Percentiles rank a stretch among this genome's conserved stretches.
Evolutionary conservation across 352 stramenopile genomes (phyloP).

Genomic region (Peronospora farinosa): DNA sequence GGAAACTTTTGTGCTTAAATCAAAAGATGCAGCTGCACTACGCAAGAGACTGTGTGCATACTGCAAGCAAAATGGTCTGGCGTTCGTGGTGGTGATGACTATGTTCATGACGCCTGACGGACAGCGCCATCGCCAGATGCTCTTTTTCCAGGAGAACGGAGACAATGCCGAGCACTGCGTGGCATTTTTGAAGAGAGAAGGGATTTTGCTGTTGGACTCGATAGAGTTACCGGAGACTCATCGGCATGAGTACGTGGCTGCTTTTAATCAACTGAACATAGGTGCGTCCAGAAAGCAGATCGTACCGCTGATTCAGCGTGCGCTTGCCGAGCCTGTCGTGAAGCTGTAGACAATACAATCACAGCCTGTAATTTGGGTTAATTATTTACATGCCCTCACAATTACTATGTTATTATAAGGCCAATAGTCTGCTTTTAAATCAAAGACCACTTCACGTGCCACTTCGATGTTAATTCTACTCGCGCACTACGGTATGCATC

Average conservation of each 20-base stretch:
- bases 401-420: no score
- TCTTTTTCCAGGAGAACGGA: constrained; percentile 47
- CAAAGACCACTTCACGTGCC: no score
- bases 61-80: constrained; percentile 39
- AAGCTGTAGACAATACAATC: constrained; percentile 8
- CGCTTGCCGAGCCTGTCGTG: constrained; percentile 24
- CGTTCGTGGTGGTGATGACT: constrained; percentile 67
- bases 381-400: no score
- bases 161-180: constrained; percentile 31
- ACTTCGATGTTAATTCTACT: no score
- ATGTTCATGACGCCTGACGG: constrained; percentile 45
- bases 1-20: constrained; percentile 43
- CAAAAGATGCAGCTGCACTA: constrained; percentile 23
- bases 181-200: constrained; percentile 31
- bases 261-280: constrained; percentile 57
- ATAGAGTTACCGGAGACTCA: constrained; percentile 32
- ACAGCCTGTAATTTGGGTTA: neutral
- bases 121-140: constrained; percentile 39
- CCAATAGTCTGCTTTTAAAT: no score
- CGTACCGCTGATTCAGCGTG: constrained; percentile 54
- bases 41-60: constrained; percentile 30
- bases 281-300: constrained; percentile 71
- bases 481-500: no score
- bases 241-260: constrained; percentile 25
- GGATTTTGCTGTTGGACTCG: constrained; percentile 36